phyloP scores from a whole-genome alignment of 306 rosid species.

The Styphnolobium japonicum region DNA sequence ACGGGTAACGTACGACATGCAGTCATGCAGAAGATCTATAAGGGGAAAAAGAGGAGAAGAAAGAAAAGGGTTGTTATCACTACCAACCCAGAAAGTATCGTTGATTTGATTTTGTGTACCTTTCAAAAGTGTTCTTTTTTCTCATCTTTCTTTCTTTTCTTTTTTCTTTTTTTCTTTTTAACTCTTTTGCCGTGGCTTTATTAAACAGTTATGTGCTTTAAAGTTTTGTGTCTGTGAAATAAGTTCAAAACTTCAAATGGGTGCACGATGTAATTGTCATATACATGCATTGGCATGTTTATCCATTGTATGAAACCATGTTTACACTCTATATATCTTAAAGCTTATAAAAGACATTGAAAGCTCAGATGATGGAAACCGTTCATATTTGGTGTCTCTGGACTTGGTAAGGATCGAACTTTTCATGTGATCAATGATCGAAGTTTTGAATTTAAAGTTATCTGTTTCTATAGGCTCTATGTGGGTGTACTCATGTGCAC shows the following conservation, averaged over 20 bases:
- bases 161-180: neutral
- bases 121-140: conserved; percentile 29
- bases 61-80: neutral
- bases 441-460: neutral
- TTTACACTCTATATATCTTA: neutral
- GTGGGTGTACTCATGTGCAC: conserved; percentile 62
- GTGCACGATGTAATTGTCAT: conserved; percentile 33
- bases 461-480: conserved; percentile 35
- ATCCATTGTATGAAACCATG: conserved; percentile 29
- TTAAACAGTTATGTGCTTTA: neutral
- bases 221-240: conserved; percentile 40
- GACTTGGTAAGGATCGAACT: conserved; percentile 5
- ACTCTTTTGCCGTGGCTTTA: conserved; percentile 18
- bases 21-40: conserved; percentile 17
- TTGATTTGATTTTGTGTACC: conserved; percentile 34
- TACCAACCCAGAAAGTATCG: conserved; percentile 1
- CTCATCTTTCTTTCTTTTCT: neutral
- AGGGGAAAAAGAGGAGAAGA: neutral
- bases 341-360: conserved; percentile 31
- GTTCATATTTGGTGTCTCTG: neutral
- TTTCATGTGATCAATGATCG: neutral
- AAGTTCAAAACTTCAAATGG: conserved; percentile 27
- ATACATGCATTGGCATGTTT: conserved; percentile 21
- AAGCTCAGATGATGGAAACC: conserved; percentile 18
- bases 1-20: conserved; percentile 7